Evolutionary conservation across 331 rosid genomes (phyloP).

Genomic region (Pyrus hybrid): DNA sequence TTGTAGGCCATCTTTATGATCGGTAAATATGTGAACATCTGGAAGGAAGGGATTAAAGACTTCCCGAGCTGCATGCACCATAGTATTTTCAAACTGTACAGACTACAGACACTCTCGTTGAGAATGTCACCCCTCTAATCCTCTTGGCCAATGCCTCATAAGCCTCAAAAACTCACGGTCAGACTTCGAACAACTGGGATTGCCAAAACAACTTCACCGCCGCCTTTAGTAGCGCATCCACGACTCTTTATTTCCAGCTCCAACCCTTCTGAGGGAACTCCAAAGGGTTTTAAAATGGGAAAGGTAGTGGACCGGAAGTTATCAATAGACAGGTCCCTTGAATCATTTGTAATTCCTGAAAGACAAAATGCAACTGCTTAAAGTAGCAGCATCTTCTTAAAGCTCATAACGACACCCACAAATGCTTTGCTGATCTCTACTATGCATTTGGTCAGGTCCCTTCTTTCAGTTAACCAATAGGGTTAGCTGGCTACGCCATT

Average conservation of each 20-base stretch:
- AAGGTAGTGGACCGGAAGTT: slow-evolving; percentile 55
- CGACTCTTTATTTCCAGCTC: slow-evolving; percentile 63
- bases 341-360: slow-evolving; percentile 80
- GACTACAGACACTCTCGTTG: slow-evolving; percentile 52
- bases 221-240: slow-evolving; percentile 76
- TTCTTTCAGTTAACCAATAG: too few relatives aligned
- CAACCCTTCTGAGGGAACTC: slow-evolving; percentile 64
- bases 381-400: background rate
- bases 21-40: slow-evolving; percentile 77
- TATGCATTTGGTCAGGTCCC: too few relatives aligned
- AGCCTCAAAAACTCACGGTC: slow-evolving; percentile 27
- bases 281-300: slow-evolving; percentile 65
- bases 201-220: slow-evolving; percentile 73
- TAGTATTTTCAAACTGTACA: slow-evolving; percentile 62
- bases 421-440: background rate
- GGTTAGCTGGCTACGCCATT: too few relatives aligned
- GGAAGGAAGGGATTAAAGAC: slow-evolving; percentile 65
- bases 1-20: slow-evolving; percentile 59
- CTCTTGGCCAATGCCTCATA: slow-evolving; percentile 71
- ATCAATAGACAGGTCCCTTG: slow-evolving; percentile 76
- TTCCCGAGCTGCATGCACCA: slow-evolving; percentile 79
- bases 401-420: background rate
- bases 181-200: slow-evolving; percentile 60
- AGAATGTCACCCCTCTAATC: slow-evolving; percentile 70
- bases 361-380: background rate